Conservation (phyloP, 257 asterid genomes). For the Phtheirospermum japonicum region DNA sequence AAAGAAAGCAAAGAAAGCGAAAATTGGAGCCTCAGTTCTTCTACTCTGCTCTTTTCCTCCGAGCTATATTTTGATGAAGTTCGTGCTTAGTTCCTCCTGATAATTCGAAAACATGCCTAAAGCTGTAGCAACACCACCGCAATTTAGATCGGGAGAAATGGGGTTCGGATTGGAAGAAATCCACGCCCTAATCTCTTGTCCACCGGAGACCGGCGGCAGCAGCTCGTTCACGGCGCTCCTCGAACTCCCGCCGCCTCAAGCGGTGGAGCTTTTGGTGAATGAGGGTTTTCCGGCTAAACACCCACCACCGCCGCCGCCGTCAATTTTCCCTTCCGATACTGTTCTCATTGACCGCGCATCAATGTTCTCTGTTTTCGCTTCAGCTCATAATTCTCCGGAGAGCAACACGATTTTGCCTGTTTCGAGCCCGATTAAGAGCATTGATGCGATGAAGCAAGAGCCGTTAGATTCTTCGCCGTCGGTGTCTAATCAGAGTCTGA, state of each 20-base stretch:
- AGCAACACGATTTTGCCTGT: conserved; percentile 24
- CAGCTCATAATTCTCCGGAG: conserved; percentile 42
- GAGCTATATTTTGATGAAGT: neutral
- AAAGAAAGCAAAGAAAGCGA: conserved; percentile 10
- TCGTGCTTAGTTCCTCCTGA: neutral
- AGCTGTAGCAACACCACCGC: conserved; percentile 32
- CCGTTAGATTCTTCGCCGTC: conserved; percentile 53
- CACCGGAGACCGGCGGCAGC: conserved; percentile 40
- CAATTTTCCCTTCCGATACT: conserved; percentile 50
- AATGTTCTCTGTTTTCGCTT: conserved; percentile 49
- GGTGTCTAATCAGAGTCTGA: conserved; percentile 45
- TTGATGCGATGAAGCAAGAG: conserved; percentile 54
- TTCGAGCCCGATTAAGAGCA: conserved; percentile 35
- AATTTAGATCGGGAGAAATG: conserved; percentile 60
- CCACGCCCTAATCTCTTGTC: conserved; percentile 36
- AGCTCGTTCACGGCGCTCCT: conserved; percentile 77
- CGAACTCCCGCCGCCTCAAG: conserved; percentile 80
- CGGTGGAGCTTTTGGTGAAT: conserved; percentile 65
- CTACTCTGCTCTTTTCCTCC: neutral
- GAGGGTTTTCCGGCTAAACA: conserved; percentile 33
- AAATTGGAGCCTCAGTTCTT: neutral
- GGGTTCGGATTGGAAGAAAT: conserved; percentile 41
- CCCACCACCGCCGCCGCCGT: too few species aligned
- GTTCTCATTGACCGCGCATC: conserved; percentile 55
- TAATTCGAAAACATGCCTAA: neutral